Evolutionary conservation across 768 basidiomycete species (phyloP).

Genomic region (Amanita subjunquillea): DNA sequence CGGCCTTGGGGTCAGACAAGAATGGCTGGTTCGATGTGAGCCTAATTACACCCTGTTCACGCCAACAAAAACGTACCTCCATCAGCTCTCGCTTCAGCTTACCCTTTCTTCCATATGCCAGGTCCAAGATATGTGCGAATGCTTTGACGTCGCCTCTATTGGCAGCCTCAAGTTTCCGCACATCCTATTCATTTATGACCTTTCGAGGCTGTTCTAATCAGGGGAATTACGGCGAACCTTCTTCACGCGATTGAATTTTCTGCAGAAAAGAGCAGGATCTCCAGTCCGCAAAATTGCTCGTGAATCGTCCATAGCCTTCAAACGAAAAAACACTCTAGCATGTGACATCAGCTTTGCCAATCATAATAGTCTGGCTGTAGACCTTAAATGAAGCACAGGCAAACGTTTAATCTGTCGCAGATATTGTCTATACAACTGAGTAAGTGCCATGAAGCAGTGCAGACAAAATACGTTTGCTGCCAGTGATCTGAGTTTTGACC

Average conservation of each 20-base stretch:
- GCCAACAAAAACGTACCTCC: slow-evolving; percentile 30
- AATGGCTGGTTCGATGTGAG: slow-evolving; percentile 34
- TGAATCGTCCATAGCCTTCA: slow-evolving; percentile 50
- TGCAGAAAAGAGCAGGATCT: slow-evolving; percentile 18
- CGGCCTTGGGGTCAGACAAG: slow-evolving; percentile 32
- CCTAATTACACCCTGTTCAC: background rate
- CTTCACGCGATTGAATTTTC: slow-evolving; percentile 37
- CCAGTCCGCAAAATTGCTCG: slow-evolving; percentile 26
- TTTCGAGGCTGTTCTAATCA: background rate
- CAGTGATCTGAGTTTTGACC: background rate
- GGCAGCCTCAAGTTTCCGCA: slow-evolving; percentile 42
- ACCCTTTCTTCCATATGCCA: slow-evolving; percentile 72
- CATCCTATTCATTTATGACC: slow-evolving; percentile 28
- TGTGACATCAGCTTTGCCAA: background rate
- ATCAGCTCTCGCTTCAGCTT: slow-evolving; percentile 60
- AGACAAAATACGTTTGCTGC: too few relatives aligned
- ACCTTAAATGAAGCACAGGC: slow-evolving; percentile 36
- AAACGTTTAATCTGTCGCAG: slow-evolving; percentile 29
- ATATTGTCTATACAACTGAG: slow-evolving; percentile 30
- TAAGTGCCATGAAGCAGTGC: slow-evolving; percentile 8
- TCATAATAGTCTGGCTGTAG: slow-evolving; percentile 1
- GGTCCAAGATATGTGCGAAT: slow-evolving; percentile 48
- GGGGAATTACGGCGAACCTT: slow-evolving; percentile 28
- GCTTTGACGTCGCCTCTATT: slow-evolving; percentile 37
- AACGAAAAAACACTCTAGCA: slow-evolving; percentile 53